Base-by-base conservation (phyloP, 2,329 filamentous ascomycete species). In the Exophiala xenobiotica region DNA sequence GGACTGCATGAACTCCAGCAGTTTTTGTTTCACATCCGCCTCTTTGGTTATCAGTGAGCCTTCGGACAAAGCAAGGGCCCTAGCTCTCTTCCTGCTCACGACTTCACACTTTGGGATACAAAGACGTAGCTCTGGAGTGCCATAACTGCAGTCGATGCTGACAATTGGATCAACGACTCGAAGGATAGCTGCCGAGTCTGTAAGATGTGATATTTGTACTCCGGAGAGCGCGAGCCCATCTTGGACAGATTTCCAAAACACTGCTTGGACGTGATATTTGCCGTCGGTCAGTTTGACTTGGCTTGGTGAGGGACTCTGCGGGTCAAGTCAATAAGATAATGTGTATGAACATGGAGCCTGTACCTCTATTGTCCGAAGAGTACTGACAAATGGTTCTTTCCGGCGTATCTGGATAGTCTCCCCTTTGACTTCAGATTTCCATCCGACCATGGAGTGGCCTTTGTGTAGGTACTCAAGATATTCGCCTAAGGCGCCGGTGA, bases 261-360 rank as follows among this genome's bases (percentile, higher is more conserved):
- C 37, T 24, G 43, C 29, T 27, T 38, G 42, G 7, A 54, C 40
- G 9, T 14, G 22, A 33, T 54, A 47, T 35, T 18, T 44, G 16
- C 52, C 52, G 31, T 54, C 52, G 6, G 48, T 47, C 5, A 54
- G 39, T 33, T 46, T 38, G n/a, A 47, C 42, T n/a, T 18, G 26
- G 16, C n/a, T 9, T 6, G 19, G n/a, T 20, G 11, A 11, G 14
- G 22, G 19, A 8, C n/a, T 24, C 38, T 40, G 19, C 20, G 12
- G n/a, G n/a, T n/a, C n/a, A n/a, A n/a, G n/a, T n/a, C n/a, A n/a
- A n/a, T n/a, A n/a, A n/a, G n/a, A n/a, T n/a, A 29, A 20, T 9
- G 5, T 18, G n/a, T 11, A 16, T 20, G 45, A 47, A 6, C 19
- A 4, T 3, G 19, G 35, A 14, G 14, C 9, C 11, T 16, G 3